A percentile compares a stretch with the other conserved stretches of the same genome.
phyloP scores from a whole-genome alignment of 1,284 basidiomycete genomes.

The Malassezia yamatoensis region DNA sequence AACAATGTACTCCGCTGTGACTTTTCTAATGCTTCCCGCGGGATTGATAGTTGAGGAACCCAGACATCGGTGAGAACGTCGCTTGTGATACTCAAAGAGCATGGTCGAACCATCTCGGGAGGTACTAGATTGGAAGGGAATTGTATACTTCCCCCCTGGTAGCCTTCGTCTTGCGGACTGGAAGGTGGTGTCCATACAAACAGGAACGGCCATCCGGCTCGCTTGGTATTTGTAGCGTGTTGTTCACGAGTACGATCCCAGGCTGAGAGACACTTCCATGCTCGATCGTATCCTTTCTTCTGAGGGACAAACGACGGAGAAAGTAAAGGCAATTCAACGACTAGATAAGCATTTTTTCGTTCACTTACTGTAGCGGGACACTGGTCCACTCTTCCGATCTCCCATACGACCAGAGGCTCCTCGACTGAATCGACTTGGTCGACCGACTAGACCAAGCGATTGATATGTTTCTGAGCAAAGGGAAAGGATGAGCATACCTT shows the following conservation, averaged over 20 bases:
- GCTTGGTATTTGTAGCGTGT: neutral
- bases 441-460: slow-evolving; percentile 36
- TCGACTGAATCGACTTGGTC: slow-evolving; percentile 30
- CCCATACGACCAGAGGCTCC: slow-evolving; percentile 35
- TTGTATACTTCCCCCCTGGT: neutral
- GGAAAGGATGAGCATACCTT: slow-evolving; percentile 35
- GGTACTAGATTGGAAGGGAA: neutral
- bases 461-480: slow-evolving; percentile 44
- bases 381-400: slow-evolving; percentile 31
- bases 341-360: neutral
- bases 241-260: slow-evolving; percentile 23
- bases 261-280: slow-evolving; percentile 20
- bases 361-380: slow-evolving; percentile 24
- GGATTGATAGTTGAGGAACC: neutral
- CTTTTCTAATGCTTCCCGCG: neutral
- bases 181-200: neutral
- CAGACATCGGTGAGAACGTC: slow-evolving; percentile 1
- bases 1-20: no score
- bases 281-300: slow-evolving; percentile 37
- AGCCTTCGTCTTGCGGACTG: neutral
- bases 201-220: slow-evolving; percentile 14
- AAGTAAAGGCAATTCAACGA: slow-evolving; percentile 32
- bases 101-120: neutral
- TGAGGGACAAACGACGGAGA: slow-evolving; percentile 38
- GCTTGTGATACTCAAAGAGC: neutral